A percentile compares a stretch with the other conserved stretches of the same genome.
These are phyloP conservation scores for Medakamo hakoo DNA, from an alignment of 139 green algal species.

Conservation along the genomic window DNA sequence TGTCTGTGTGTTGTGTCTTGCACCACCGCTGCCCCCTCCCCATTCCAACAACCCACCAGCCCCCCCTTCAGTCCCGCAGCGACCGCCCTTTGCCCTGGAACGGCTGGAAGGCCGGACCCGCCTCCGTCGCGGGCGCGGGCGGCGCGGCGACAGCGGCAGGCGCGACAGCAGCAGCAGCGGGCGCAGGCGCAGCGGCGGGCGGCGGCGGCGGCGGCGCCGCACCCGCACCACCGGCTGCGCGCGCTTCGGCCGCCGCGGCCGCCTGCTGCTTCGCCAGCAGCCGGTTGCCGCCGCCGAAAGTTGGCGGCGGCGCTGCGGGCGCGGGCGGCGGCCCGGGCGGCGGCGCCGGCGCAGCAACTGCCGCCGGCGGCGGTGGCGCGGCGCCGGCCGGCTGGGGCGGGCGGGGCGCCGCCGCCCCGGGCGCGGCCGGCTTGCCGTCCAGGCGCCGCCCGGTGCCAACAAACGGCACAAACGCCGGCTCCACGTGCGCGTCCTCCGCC, in stretches of 20 bases:
- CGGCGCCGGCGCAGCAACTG: background rate
- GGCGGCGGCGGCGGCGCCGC: conserved; percentile 2
- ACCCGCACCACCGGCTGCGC: background rate
- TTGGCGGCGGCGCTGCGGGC: background rate
- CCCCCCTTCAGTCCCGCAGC: conserved; percentile 17
- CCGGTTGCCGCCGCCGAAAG: conserved; percentile 35
- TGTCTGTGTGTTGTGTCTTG: background rate
- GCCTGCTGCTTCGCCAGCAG: conserved; percentile 38
- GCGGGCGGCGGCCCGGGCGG: background rate
- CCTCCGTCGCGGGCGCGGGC: conserved; percentile 16
- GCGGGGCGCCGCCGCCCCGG: background rate
- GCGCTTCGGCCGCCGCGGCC: conserved; percentile 6
- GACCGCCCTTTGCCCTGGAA: conserved; percentile 38
- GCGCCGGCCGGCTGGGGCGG: background rate
- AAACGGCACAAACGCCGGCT: conserved; percentile 63
- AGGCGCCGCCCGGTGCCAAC: conserved; percentile 47
- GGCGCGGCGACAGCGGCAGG: conserved; percentile 7
- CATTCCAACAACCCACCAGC: no score
- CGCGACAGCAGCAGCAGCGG: conserved; percentile 2
- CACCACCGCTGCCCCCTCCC: no score
- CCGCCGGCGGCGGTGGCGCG: background rate
- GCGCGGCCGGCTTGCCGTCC: conserved; percentile 59
- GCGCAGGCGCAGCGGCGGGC: conserved; percentile 1
- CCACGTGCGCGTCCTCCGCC: conserved; percentile 14
- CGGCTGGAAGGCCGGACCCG: conserved; percentile 28